Evolutionary conservation across 441 rosid species (phyloP).

Genomic region (Erodium moschatum): DNA sequence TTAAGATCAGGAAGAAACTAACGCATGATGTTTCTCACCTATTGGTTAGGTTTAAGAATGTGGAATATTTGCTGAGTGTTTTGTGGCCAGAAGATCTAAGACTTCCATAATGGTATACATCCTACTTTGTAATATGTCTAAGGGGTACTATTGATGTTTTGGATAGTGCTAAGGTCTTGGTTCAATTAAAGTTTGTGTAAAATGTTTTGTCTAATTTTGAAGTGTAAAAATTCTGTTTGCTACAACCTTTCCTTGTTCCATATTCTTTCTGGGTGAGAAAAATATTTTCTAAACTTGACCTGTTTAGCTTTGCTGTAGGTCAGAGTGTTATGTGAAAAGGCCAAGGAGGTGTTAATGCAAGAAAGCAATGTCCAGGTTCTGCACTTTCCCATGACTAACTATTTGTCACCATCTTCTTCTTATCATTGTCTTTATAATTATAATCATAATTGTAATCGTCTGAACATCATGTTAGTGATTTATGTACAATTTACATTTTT

Average conservation of each 20-base stretch:
- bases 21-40: background rate
- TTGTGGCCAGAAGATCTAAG: too few relatives aligned
- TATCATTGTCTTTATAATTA: background rate
- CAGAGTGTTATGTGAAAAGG: slow-evolving; percentile 59
- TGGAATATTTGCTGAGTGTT: too few relatives aligned
- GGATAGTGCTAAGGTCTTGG: too few relatives aligned
- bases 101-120: too few relatives aligned
- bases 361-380: slow-evolving; percentile 51
- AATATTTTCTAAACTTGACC: background rate
- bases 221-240: too few relatives aligned
- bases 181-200: too few relatives aligned
- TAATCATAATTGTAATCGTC: too few relatives aligned
- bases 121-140: too few relatives aligned
- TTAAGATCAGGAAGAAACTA: background rate
- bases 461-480: background rate
- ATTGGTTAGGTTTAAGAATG: background rate
- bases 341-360: slow-evolving; percentile 38
- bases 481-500: background rate
- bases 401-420: background rate
- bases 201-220: too few relatives aligned
- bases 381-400: slow-evolving; percentile 14
- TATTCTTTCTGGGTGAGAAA: background rate
- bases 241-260: too few relatives aligned
- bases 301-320: slow-evolving; percentile 32
- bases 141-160: too few relatives aligned